These are phyloP conservation scores for Salvia rosmarinus DNA, from an alignment of 257 asterid species.

Conservation along the genomic window DNA sequence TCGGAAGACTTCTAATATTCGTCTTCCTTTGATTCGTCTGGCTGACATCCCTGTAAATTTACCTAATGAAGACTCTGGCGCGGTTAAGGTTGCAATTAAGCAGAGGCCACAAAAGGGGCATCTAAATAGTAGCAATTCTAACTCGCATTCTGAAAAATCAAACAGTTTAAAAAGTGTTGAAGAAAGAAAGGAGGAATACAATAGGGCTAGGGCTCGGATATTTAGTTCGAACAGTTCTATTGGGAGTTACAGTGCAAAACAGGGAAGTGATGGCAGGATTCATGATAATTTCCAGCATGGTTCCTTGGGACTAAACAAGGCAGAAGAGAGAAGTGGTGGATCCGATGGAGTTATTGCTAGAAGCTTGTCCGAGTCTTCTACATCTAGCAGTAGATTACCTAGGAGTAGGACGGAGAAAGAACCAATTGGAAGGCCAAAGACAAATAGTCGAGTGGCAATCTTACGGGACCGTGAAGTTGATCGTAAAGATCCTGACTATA, in stretches of 20 bases:
- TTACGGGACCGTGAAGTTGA: slow-evolving; percentile 94
- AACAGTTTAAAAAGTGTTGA: slow-evolving; percentile 88
- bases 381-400: slow-evolving; percentile 73
- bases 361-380: slow-evolving; percentile 63
- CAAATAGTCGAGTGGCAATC: slow-evolving; percentile 83
- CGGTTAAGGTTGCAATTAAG: slow-evolving; percentile 72
- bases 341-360: slow-evolving; percentile 59
- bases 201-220: slow-evolving; percentile 95
- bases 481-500: slow-evolving; percentile 94
- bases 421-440: slow-evolving; percentile 63
- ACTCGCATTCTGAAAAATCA: slow-evolving; percentile 53
- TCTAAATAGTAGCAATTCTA: slow-evolving; percentile 42
- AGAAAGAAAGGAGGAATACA: slow-evolving; percentile 97
- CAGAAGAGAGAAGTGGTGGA: slow-evolving; percentile 62
- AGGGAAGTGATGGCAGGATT: slow-evolving; percentile 63
- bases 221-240: slow-evolving; percentile 71
- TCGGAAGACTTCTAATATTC: slow-evolving; percentile 65
- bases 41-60: slow-evolving; percentile 68
- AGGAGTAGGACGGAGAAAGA: slow-evolving; percentile 81
- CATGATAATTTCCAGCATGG: slow-evolving; percentile 65
- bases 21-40: slow-evolving; percentile 74
- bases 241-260: slow-evolving; percentile 59
- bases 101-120: slow-evolving; percentile 95
- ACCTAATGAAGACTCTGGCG: slow-evolving; percentile 59
- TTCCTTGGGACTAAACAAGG: slow-evolving; percentile 48